Conservation (phyloP, 805 yeast species). For the Saccharomycopsis guyanensis region DNA sequence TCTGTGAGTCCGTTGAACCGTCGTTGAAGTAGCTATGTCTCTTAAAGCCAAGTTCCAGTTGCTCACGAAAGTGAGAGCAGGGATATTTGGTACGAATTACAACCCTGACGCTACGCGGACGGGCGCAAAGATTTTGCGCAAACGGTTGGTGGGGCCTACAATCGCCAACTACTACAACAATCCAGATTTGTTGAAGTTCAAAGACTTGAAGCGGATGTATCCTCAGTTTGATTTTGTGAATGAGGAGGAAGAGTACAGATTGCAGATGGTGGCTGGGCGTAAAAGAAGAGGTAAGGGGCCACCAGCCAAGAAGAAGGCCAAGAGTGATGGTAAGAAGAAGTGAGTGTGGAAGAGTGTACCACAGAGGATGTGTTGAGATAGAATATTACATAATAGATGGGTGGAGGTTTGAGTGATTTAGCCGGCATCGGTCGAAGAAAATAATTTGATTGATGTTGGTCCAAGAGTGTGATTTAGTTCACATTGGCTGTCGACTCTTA, state of each 20-base stretch:
- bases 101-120: conserved; percentile 62
- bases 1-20: no score
- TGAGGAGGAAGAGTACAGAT: conserved; percentile 63
- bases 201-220: conserved; percentile 47
- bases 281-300: conserved; percentile 88
- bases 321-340: conserved; percentile 32
- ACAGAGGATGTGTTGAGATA: background rate
- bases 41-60: conserved; percentile 16
- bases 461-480: no score
- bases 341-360: conserved; percentile 21
- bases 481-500: no score
- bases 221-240: conserved; percentile 47
- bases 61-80: conserved; percentile 47
- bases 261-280: conserved; percentile 53
- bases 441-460: no score
- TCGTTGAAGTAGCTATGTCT: no score
- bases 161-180: conserved; percentile 69
- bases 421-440: no score
- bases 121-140: conserved; percentile 62
- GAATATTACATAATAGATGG: no score
- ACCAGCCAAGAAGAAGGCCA: conserved; percentile 61
- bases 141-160: conserved; percentile 67
- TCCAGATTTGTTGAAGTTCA: conserved; percentile 57
- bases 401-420: no score
- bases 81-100: conserved; percentile 61